Percentiles rank a stretch among this genome's conserved stretches.
Conservation (phyloP, 2,329 filamentous ascomycete species). For the Aspergillus sp. region DNA sequence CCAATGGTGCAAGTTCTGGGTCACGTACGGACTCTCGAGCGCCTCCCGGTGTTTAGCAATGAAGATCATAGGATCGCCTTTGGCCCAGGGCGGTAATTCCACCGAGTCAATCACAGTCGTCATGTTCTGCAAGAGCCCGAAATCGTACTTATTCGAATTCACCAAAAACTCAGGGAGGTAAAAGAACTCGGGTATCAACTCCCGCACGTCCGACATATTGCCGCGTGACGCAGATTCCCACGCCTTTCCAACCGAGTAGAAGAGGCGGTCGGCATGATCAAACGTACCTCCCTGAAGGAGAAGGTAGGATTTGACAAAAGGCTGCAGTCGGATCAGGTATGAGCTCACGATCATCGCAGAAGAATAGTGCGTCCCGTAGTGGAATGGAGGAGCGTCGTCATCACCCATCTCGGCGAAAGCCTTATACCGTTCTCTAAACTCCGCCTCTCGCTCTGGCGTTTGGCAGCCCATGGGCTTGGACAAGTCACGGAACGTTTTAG, state of each 20-base stretch:
- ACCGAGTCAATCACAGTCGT: slow-evolving; percentile 82
- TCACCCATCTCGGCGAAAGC: slow-evolving; percentile 91
- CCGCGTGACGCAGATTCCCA: slow-evolving; percentile 88
- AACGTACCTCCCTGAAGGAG: slow-evolving; percentile 94
- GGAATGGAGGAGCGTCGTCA: slow-evolving; percentile 73
- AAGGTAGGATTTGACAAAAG: slow-evolving; percentile 94
- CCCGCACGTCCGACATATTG: slow-evolving; percentile 91
- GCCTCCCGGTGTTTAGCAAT: slow-evolving; percentile 95
- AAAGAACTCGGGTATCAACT: slow-evolving; percentile 96
- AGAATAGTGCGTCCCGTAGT: slow-evolving; percentile 98
- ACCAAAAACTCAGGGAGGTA: slow-evolving; percentile 91
- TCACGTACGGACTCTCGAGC: slow-evolving; percentile 89
- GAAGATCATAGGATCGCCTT: slow-evolving; percentile 93
- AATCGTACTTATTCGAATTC: slow-evolving; percentile 95
- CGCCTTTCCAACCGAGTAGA: slow-evolving; percentile 87
- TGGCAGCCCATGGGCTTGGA: slow-evolving; percentile 97
- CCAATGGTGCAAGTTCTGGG: slow-evolving; percentile 86
- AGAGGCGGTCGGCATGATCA: slow-evolving; percentile 92
- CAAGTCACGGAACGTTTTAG: slow-evolving; percentile 82
- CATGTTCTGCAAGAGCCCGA: slow-evolving; percentile 80
- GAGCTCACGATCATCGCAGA: slow-evolving; percentile 99
- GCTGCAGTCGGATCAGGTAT: slow-evolving; percentile 90
- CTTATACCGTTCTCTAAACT: slow-evolving; percentile 81
- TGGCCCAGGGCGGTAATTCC: slow-evolving; percentile 90
- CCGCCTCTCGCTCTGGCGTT: slow-evolving; percentile 70